Conservation (phyloP, 768 basidiomycete species). For the Hericium erinaceus region DNA sequence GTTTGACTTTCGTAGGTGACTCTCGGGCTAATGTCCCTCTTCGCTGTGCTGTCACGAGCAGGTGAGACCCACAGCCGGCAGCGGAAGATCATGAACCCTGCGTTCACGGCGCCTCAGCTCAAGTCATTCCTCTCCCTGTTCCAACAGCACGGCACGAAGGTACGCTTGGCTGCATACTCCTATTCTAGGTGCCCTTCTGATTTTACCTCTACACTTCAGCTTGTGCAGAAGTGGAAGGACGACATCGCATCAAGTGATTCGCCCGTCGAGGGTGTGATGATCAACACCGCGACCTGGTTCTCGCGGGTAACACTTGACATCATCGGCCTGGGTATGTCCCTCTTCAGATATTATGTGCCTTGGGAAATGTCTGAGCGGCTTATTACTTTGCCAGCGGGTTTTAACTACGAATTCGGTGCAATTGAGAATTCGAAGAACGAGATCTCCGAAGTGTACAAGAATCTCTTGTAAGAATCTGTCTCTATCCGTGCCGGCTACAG, state of each 20-base stretch:
- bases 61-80: slow-evolving; percentile 17
- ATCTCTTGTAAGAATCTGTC: slow-evolving; percentile 6
- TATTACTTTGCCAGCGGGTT: slow-evolving; percentile 2
- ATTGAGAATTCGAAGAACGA: slow-evolving; percentile 4
- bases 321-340: slow-evolving; percentile 17
- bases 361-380: neutral
- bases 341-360: no score
- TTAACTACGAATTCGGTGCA: slow-evolving; percentile 10
- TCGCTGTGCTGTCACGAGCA: neutral
- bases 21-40: neutral
- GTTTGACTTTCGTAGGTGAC: neutral
- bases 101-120: slow-evolving; percentile 20
- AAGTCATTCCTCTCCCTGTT: slow-evolving; percentile 20
- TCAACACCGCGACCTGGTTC: slow-evolving; percentile 18
- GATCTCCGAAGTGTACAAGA: slow-evolving; percentile 3
- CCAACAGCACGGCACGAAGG: slow-evolving; percentile 7
- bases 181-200: neutral
- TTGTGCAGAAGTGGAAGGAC: slow-evolving; percentile 21
- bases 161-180: neutral
- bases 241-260: slow-evolving; percentile 5
- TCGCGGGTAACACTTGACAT: slow-evolving; percentile 18
- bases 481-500: neutral
- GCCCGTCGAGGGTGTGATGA: slow-evolving; percentile 1
- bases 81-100: slow-evolving; percentile 21
- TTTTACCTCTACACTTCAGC: slow-evolving; percentile 5